Evolutionary conservation across 306 rosid species (phyloP), one percentile per base, ranked within the genome.

Genomic region (Amphicarpaea edgeworthii): DNA sequence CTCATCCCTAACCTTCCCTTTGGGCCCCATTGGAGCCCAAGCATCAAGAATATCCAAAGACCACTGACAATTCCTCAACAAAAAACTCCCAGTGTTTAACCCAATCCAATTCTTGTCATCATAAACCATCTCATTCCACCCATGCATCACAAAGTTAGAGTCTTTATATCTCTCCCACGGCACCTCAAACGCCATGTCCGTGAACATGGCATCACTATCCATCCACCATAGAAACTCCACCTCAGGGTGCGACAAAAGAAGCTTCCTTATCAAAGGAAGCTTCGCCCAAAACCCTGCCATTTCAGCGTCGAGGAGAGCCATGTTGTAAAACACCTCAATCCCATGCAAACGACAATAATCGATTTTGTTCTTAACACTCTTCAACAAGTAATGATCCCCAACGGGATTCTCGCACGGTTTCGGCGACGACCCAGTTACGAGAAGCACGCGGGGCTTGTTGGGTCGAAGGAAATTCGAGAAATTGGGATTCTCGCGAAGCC

Each of bases 231-330:
- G 19, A 12, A 91, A 93, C 83, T 93, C 98, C 2, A 89, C 76
- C 58, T 93, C 98, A 0, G 98, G 97, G 1, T 91, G 97, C 0
- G 97, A 89, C 11, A 93, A 53, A 14, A 93, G 78, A 7, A 93
- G 90, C 79, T 87, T 89, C 42, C 96, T 60, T 53, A 93, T 88
- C 87, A 91, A 54, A 0, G 97, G 98, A 12, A 93, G 91, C 81
- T 93, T 93, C 0, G 98, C 93, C 98, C 98, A 93, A 68, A 91
- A 93, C 28, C 98, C 98, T 0, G 97, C 96, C 97, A 93, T 91
- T 79, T 93, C 96, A 3, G 93, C 92, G 45, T 93, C 98, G 0
- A 93, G 77, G 1, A 91, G 89, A 0, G 98, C 96, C 83, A 89
- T 77, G 47, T 91, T 93, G 87, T 93, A 93, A 77, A 93, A 91